Evolutionary conservation across 1,284 basidiomycete genomes (phyloP).

Genomic region (Blastosporella zonata): DNA sequence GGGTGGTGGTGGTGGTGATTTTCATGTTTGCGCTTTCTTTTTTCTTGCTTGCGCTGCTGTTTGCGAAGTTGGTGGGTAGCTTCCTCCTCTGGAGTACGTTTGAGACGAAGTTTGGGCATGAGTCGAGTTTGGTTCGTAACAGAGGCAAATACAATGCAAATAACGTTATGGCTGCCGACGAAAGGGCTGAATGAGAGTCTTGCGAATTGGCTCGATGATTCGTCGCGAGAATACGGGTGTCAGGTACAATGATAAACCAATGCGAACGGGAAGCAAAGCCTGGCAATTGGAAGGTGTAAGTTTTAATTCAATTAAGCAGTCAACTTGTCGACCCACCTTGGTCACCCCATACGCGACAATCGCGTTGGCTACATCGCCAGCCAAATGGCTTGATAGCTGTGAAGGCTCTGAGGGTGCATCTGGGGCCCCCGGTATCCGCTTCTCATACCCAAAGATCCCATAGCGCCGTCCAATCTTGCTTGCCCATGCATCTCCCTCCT

Average conservation of each 20-base stretch:
- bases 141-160: constrained; percentile 15
- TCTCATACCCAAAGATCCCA: constrained; percentile 79
- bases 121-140: constrained; percentile 8
- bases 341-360: constrained; percentile 82
- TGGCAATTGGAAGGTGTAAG: constrained; percentile 28
- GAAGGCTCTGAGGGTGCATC: constrained; percentile 22
- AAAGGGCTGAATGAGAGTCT: constrained; percentile 27
- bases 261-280: constrained; percentile 76
- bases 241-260: constrained; percentile 73
- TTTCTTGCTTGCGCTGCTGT: constrained; percentile 38
- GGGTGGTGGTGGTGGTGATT: constrained; percentile 13
- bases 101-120: constrained; percentile 67
- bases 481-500: constrained; percentile 73
- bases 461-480: constrained; percentile 75
- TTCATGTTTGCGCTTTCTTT: constrained; percentile 25
- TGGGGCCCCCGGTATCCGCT: constrained; percentile 34
- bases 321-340: constrained; percentile 54
- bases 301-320: constrained; percentile 3
- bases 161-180: constrained; percentile 19
- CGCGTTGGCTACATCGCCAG: constrained; percentile 73
- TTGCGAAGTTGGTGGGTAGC: constrained; percentile 51
- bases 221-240: constrained; percentile 73
- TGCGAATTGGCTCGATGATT: constrained; percentile 55
- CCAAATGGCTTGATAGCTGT: constrained; percentile 36
- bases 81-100: constrained; percentile 68